Base-by-base conservation (phyloP, 192 early-diverging fungal genomes). In the Backusella sp. region DNA sequence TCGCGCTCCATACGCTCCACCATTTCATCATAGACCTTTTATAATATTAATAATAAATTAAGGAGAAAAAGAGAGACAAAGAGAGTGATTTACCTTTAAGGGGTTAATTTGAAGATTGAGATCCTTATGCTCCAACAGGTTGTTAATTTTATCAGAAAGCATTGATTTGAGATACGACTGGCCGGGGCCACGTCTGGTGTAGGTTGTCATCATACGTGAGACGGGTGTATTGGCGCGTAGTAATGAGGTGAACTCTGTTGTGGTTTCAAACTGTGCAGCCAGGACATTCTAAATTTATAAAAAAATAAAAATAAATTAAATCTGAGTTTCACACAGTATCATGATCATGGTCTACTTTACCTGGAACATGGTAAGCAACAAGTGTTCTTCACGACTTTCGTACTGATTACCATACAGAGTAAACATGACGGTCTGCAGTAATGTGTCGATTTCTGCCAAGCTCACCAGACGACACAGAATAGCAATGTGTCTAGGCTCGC, bases 131-230 rank as follows among this genome's bases (percentile, higher is more conserved):
- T 94, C 90, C 39, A 97, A 92, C n/a, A 98, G 79, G 37, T 87
- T 89, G 69, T 93, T 91, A 72, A 99, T 96, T 44, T 92, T 88
- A 65, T 92, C 89, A 6, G 95, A 92, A 52, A 94, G 84, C 28
- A 96, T 92, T 34, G 92, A 90, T 80, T 96, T 96, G 72, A 98
- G 83, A 71, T 99, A 99, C 17, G 93, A 92, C 84, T 97, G 95
- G 41, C 96, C 96, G 7, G 94, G 94, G 9, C 95, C 94, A 62
- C 97, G 93, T 66, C 96, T 90, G 1, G 96, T 97, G 81, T 99
- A 99, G 2, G 96, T 96, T 49, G 96, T 97, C 95, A 98, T 96
- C 96, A 97, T 97, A 42, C 97, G 92, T 12, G 96, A 97, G 15
- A 97, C 94, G 0, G 97, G 95, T 15, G 96, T 97, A 82, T 98